Base-by-base conservation (phyloP, 164 flowering plant species). In the Chimonanthus praecox region DNA sequence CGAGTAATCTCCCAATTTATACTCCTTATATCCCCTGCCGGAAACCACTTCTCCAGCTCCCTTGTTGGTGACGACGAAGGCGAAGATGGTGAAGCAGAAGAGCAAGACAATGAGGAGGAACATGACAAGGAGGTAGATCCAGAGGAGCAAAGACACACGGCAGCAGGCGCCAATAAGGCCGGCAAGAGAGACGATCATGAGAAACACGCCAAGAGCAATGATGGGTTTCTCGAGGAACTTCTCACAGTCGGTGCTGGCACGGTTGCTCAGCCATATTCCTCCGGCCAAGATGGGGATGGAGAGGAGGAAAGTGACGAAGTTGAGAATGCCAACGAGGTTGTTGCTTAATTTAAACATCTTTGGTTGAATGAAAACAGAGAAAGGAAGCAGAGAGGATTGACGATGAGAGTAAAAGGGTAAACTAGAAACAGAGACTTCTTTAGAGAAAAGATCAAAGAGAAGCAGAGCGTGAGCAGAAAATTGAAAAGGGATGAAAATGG, bases 121-220 rank as follows among this genome's bases (percentile, higher is more conserved):
- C 90, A 89, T 87, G 49, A 88, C 87, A n/a, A 88, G 73, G 4
- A 88, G 88, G 75, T 89, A 89, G 11, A 84, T 44, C 89, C 88
- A 87, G 58, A 89, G 84, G 1, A 88, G 83, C 86, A 86, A 88
- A 3, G 89, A 72, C 4, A 86, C 87, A 1, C 87, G 68, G 77
- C 87, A 88, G 63, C 92, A 89, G 0, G 92, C 82, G 49, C 94
- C 94, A 67, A 86, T 73, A 21, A 88, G 64, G 0, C 94, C 94
- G 0, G 89, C 89, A 16, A 89, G 73, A 2, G 94, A 89, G 64
- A 88, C 88, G 3, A 86, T 51, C 74, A 87, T 63, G 44, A 89
- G 82, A 74, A 86, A 88, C 6, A 80, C 86, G 44, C 94, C 94
- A 60, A 87, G n/a, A 6, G 76, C 82, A 64, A 87, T 85, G 2